Conservation (phyloP, 805 yeast species). For the Yamadazyma nakazawae region DNA sequence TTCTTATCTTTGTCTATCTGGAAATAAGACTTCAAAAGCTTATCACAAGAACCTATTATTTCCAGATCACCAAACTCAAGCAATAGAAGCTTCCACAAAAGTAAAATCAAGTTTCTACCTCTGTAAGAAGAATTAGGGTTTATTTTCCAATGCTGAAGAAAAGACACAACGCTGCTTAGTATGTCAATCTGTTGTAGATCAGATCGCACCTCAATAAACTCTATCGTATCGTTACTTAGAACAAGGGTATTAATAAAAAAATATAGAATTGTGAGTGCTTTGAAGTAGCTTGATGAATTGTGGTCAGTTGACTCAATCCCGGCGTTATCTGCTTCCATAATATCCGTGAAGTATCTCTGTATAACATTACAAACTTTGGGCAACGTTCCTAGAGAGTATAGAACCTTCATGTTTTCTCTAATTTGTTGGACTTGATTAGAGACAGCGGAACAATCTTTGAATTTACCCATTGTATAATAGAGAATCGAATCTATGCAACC, state of each 20-base stretch:
- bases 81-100: constrained; percentile 52
- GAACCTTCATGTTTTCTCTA: constrained; percentile 9
- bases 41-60: constrained; percentile 41
- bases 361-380: background rate
- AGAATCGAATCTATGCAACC: background rate
- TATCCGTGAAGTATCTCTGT: background rate
- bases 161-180: constrained; percentile 41
- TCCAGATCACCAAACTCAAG: constrained; percentile 61
- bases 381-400: constrained; percentile 9
- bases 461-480: constrained; percentile 28
- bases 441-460: constrained; percentile 9
- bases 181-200: constrained; percentile 34
- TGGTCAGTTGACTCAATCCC: background rate
- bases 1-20: constrained; percentile 23
- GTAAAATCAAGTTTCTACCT: constrained; percentile 52
- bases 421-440: constrained; percentile 17
- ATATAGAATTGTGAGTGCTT: constrained; percentile 33
- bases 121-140: constrained; percentile 36
- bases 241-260: constrained; percentile 27
- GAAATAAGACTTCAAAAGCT: constrained; percentile 42
- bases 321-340: background rate
- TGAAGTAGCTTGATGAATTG: constrained; percentile 20
- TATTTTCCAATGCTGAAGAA: constrained; percentile 71
- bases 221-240: constrained; percentile 4
- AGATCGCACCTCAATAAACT: constrained; percentile 12